Conservation (phyloP, 2,329 filamentous ascomycete species). For the Pezicula rhizophila region DNA sequence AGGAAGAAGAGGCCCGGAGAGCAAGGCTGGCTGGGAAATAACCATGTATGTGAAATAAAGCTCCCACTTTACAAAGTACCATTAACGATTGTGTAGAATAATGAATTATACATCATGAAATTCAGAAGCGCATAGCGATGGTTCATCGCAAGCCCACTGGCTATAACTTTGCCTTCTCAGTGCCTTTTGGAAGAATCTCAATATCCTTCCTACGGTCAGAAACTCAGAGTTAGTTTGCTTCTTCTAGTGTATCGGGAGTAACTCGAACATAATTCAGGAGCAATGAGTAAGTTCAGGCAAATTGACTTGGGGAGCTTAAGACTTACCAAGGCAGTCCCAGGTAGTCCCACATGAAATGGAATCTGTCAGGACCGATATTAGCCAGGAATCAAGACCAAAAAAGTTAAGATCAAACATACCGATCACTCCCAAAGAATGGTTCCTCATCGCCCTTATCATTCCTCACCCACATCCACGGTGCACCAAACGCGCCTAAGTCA, state of each 20-base stretch:
- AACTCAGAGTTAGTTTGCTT: neutral
- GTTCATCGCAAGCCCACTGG: too few species aligned
- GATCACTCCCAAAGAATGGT: slow-evolving; percentile 74
- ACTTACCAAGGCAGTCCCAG: slow-evolving; percentile 51
- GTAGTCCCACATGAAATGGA: slow-evolving; percentile 63
- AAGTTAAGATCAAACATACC: slow-evolving; percentile 32
- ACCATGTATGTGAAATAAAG: neutral
- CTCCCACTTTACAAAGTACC: neutral
- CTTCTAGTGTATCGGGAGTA: neutral
- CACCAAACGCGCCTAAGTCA: slow-evolving; percentile 65
- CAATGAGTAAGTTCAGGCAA: too few species aligned
- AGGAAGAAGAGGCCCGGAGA: slow-evolving; percentile 53
- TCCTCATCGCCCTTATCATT: slow-evolving; percentile 52
- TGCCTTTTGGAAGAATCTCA: slow-evolving; percentile 31
- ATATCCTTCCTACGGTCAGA: slow-evolving; percentile 32
- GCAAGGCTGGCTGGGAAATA: slow-evolving; percentile 31
- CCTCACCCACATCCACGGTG: slow-evolving; percentile 68
- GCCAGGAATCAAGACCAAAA: neutral
- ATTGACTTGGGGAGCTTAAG: neutral
- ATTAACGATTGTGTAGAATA: neutral
- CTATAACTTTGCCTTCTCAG: slow-evolving; percentile 15
- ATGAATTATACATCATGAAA: neutral
- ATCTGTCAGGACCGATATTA: slow-evolving; percentile 35
- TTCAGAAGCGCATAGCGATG: neutral
- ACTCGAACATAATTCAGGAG: too few species aligned